A percentile compares a stretch with the other conserved stretches of the same genome.
phyloP scores from a whole-genome alignment of 768 basidiomycete species.

The Naganishia onofrii region DNA sequence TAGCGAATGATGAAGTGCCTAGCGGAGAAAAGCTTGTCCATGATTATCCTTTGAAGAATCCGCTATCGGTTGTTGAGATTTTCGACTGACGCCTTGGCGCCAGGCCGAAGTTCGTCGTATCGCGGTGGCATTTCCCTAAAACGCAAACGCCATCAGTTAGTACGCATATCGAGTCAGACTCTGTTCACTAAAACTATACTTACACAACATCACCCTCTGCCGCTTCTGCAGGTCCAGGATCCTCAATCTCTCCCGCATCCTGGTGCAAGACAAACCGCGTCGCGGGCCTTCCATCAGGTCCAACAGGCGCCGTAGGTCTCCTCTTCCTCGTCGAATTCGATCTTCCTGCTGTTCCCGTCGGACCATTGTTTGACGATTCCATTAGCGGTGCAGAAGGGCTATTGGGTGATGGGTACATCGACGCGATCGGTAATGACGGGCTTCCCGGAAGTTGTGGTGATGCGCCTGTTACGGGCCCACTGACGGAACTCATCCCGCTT shows the following conservation, averaged over 20 bases:
- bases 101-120: conserved; percentile 31
- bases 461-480: conserved; percentile 2
- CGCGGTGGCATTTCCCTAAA: conserved; percentile 34
- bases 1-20: neutral
- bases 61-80: neutral
- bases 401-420: conserved; percentile 8
- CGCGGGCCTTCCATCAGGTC: conserved; percentile 10
- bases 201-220: conserved; percentile 25
- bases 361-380: neutral
- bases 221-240: conserved; percentile 22
- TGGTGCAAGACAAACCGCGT: conserved; percentile 32
- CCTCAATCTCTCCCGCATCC: conserved; percentile 29
- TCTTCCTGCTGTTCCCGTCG: neutral
- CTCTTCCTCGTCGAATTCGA: conserved; percentile 28
- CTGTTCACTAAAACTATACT: neutral
- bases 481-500: neutral
- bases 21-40: neutral
- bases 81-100: conserved; percentile 19
- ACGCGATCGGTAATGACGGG: conserved; percentile 14
- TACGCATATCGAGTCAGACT: neutral
- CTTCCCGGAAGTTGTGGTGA: conserved; percentile 15
- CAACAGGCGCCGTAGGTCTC: conserved; percentile 1
- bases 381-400: neutral
- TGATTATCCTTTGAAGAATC: neutral
- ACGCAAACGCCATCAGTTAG: neutral